Evolutionary conservation across 1,139 yeast species (phyloP), one percentile per base, ranked within the genome.

Genomic region (Yamadazyma jaroonii): DNA sequence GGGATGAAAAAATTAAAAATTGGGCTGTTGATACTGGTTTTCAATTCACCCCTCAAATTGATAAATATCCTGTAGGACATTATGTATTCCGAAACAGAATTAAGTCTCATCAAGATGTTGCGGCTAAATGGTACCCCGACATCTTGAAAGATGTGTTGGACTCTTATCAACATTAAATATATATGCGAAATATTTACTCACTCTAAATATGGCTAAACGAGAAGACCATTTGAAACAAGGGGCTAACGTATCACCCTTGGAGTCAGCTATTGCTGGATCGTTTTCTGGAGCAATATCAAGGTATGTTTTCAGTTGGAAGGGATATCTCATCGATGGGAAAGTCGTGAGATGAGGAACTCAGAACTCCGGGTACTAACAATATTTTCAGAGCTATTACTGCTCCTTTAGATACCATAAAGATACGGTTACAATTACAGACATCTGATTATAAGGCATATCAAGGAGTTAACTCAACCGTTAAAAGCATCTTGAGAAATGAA

Each of bases 351-450:
- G 55, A 34, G 74, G 22, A 20, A 4, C n/a, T 5, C 9, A 9
- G 23, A 30, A 11, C 9, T 13, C 26, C 33, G 25, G 27, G 33
- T 8, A 27, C 29, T 31, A 20, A n/a, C n/a, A n/a, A 28, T 26
- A 12, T 23, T 25, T 36, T 14, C 23, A 62, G 94, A 40, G 79
- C 81, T 39, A 67, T 83, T 17, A 84, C 92, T 0, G 95, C 98
- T 0, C 98, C 98, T 1, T 60, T 92, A 38, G 98, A 92, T 55
- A 86, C 92, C 4, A 59, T 92, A 35, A 92, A 92, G 63, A 89
- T 92, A 43, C 69, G 97, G 40, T 67, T 88, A 25, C 98, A 92
- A 53, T 65, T 92, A 17, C 62, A 57, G 32, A 46, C 51, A 2
- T 36, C 45, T 4, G 35, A 36, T 2, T 42, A 34, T 20, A 30